Conservation (phyloP, 2,329 filamentous ascomycete species). For the Verticillium alfalfae region DNA sequence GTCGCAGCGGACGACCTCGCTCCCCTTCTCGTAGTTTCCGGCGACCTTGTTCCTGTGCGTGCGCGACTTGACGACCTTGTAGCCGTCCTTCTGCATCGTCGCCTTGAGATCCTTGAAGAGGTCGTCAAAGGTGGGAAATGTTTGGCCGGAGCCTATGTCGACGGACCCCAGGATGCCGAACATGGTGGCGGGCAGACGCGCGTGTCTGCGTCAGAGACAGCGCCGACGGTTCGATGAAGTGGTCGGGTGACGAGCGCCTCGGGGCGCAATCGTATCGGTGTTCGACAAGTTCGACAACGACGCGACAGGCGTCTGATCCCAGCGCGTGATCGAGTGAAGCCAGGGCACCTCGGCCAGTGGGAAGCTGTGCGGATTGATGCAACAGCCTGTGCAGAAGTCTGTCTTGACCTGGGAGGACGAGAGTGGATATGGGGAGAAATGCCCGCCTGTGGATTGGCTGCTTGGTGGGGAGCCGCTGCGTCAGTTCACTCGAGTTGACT, state of each 20-base stretch:
- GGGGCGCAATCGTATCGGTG: background rate
- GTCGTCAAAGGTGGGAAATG: slow-evolving; percentile 33
- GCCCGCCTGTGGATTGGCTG: background rate
- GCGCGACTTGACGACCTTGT: slow-evolving; percentile 39
- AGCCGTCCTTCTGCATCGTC: slow-evolving; percentile 36
- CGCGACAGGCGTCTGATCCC: background rate
- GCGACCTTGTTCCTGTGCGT: slow-evolving; percentile 35
- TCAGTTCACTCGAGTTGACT: background rate
- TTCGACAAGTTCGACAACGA: background rate
- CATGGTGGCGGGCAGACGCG: slow-evolving; percentile 18
- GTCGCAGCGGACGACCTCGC: slow-evolving; percentile 37
- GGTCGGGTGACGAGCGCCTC: background rate
- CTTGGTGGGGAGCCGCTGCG: background rate
- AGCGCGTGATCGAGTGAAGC: background rate
- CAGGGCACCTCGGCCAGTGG: background rate
- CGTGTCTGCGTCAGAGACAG: background rate
- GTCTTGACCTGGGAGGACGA: background rate
- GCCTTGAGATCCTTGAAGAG: slow-evolving; percentile 32
- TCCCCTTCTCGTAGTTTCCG: slow-evolving; percentile 32
- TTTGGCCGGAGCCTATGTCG: slow-evolving; percentile 21
- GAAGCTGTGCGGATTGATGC: slow-evolving; percentile 13
- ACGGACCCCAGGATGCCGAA: slow-evolving; percentile 37
- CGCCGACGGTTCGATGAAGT: background rate
- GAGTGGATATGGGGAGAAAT: background rate
- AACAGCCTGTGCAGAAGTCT: slow-evolving; percentile 13